phyloP scores from a whole-genome alignment of 1,139 yeast species.

The Yamadazyma conglobata region DNA sequence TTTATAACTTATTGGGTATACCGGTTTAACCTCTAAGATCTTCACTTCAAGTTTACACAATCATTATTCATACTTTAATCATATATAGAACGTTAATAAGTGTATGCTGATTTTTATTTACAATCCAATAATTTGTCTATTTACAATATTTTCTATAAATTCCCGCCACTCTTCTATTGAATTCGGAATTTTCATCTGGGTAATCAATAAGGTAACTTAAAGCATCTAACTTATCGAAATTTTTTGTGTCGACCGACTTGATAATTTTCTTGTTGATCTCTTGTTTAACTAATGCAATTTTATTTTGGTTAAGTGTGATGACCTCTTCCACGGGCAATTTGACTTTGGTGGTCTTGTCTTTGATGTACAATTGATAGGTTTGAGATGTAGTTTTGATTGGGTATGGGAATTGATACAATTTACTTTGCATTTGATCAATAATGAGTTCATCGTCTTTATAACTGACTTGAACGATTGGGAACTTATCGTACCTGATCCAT shows the following conservation, averaged over 20 bases:
- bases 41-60: too few relatives aligned
- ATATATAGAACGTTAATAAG: too few relatives aligned
- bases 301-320: slow-evolving; percentile 12
- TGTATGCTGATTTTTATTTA: too few relatives aligned
- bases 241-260: slow-evolving; percentile 8
- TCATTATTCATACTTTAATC: too few relatives aligned
- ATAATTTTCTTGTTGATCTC: slow-evolving; percentile 14
- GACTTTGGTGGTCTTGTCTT: slow-evolving; percentile 11
- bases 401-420: slow-evolving; percentile 49
- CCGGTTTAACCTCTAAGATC: too few relatives aligned
- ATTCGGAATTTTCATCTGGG: slow-evolving; percentile 10
- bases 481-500: slow-evolving; percentile 59
- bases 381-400: slow-evolving; percentile 22
- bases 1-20: too few relatives aligned
- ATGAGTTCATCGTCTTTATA: slow-evolving; percentile 25
- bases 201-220: slow-evolving; percentile 15
- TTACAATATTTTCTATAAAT: slow-evolving; percentile 5
- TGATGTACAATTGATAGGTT: slow-evolving; percentile 10
- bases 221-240: slow-evolving; percentile 12
- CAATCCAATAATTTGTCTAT: too few relatives aligned
- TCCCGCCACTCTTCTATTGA: slow-evolving; percentile 8
- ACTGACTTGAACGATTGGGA: slow-evolving; percentile 49
- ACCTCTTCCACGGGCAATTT: slow-evolving; percentile 8
- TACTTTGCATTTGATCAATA: slow-evolving; percentile 51
- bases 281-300: slow-evolving; percentile 11